Evolutionary conservation across 306 rosid species (phyloP), one percentile per base, ranked within the genome.

Genomic region (Cicer pinnatifidum): DNA sequence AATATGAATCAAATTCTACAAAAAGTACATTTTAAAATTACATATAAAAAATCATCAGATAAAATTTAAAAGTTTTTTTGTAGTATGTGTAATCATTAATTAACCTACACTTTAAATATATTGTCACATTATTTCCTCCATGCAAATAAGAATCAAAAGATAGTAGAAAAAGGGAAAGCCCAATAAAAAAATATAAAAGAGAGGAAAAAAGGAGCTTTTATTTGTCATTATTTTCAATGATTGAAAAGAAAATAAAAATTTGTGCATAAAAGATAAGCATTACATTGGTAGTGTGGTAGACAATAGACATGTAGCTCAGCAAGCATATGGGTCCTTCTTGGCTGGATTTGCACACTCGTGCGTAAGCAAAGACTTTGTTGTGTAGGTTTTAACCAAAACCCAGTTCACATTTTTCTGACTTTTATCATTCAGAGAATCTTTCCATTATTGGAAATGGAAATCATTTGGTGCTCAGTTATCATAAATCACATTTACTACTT

Each of bases 401-500:
- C 53, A 63, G 16, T 41, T 68, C 81, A 54, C 67, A 63, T 77
- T 58, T 45, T 76, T 77, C 77, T 71, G 59, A 44, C 81, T 71
- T 75, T 71, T 61, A 61, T 73, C 56, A 11, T 75, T 16, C 8
- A 8, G 1, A 58, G 89, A 81, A 83, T 84, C 82, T 86, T 88
- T 86, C 92, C 83, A 45, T 80, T 77, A 52, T 54, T 72, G 80
- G 89, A 71, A 86, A 83, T 72, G 81, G 89, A 71, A 86, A 83
- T 38, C 10, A 38, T 65, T 19, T 58, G 8, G 61, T 67, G 75
- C 67, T 9, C 59, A 61, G 52, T 35, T 0, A 54, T 59, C 57
- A 41, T 40, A 50, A 35, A 23, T 0, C 35, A 33, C 15, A 53
- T 47, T 13, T 57, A 5, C 11, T 38, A 0, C 13, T 11, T 46